Percentiles rank a stretch among this genome's conserved stretches.
These are phyloP conservation scores for Penicillium subrubescens DNA, from an alignment of 495 filamentous ascomycete genomes.

Conservation along the genomic window DNA sequence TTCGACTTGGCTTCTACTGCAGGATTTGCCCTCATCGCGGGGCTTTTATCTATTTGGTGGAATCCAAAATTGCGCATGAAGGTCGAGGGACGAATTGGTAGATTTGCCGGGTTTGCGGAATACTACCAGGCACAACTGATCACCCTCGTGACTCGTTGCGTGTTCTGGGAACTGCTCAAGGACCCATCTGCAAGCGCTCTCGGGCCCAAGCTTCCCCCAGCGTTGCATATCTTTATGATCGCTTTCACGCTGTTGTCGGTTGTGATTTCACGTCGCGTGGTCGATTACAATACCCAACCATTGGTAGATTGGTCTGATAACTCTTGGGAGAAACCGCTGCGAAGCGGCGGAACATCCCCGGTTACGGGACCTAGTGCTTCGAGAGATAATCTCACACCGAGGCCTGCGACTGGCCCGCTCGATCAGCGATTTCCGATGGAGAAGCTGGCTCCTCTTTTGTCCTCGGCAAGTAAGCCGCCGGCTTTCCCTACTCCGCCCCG, in stretches of 20 bases:
- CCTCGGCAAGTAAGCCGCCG: constrained; percentile 27
- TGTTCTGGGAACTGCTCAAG: constrained; percentile 53
- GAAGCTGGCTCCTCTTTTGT: constrained; percentile 36
- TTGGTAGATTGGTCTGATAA: constrained; percentile 57
- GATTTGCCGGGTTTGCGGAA: constrained; percentile 63
- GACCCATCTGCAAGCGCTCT: constrained; percentile 49
- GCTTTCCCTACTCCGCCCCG: constrained; percentile 40
- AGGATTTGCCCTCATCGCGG: constrained; percentile 51
- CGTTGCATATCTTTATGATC: constrained; percentile 59
- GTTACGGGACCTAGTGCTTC: constrained; percentile 15
- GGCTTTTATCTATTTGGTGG: constrained; percentile 70
- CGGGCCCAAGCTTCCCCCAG: constrained; percentile 40
- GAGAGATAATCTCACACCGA: constrained; percentile 22
- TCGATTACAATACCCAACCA: constrained; percentile 55
- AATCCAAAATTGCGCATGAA: constrained; percentile 70
- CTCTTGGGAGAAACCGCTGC: constrained; percentile 37
- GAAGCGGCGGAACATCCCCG: constrained; percentile 31
- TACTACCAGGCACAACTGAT: constrained; percentile 73
- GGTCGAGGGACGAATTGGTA: constrained; percentile 61
- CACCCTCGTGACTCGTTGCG: constrained; percentile 57
- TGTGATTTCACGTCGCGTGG: constrained; percentile 48
- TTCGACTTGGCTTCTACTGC: constrained; percentile 41
- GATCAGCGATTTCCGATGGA: constrained; percentile 44
- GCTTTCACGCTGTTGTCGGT: constrained; percentile 49
- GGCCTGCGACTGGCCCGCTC: constrained; percentile 21